These are phyloP conservation scores for Solanum chilense DNA, from an alignment of 257 asterid species.

Conservation along the genomic window DNA sequence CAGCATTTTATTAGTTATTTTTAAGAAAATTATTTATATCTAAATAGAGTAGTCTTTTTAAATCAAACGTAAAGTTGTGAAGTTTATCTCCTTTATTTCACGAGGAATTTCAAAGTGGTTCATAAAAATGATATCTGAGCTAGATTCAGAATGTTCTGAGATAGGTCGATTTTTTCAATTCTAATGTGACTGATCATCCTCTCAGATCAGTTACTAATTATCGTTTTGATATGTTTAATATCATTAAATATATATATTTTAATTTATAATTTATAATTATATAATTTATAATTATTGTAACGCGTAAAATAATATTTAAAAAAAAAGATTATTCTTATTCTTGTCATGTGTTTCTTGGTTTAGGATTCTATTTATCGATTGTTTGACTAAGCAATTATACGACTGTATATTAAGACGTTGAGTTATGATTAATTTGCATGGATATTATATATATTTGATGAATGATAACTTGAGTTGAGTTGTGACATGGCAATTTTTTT, in stretches of 20 bases:
- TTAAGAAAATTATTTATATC: no score
- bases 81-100: not conserved
- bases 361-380: not conserved
- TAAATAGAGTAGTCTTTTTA: no score
- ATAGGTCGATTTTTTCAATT: not conserved
- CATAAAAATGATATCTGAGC: not conserved
- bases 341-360: not conserved
- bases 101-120: not conserved
- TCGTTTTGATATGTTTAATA: no score
- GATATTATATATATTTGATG: not conserved
- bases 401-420: not conserved
- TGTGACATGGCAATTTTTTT: not conserved
- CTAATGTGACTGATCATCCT: not conserved
- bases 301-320: fast-evolving
- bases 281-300: no score
- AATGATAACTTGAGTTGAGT: not conserved
- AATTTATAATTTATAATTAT: no score
- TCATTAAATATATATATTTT: no score
- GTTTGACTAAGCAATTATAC: not conserved
- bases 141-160: not conserved
- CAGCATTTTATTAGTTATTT: not conserved
- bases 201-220: no score
- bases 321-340: not conserved
- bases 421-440: not conserved
- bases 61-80: no score